These are phyloP conservation scores for Suillus alpinus DNA, from an alignment of 768 basidiomycete species.

Conservation along the genomic window DNA sequence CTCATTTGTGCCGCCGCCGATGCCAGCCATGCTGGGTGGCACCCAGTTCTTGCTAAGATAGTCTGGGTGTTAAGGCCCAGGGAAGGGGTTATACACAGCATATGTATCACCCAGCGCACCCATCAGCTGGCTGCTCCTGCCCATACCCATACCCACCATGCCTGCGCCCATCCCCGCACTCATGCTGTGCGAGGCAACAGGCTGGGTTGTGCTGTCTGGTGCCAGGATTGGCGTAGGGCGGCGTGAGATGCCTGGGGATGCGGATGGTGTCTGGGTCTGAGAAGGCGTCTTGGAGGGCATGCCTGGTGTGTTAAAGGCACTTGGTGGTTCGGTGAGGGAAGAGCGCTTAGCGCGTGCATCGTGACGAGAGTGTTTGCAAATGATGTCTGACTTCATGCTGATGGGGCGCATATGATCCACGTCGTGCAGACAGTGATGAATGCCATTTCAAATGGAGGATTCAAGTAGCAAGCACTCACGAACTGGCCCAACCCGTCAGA, in stretches of 20 bases:
- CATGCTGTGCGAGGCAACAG: slow-evolving; percentile 18
- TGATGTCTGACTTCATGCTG: slow-evolving; percentile 89
- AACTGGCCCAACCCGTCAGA: slow-evolving; percentile 95
- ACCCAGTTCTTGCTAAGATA: slow-evolving; percentile 54
- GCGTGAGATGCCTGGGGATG: slow-evolving; percentile 70
- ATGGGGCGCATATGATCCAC: slow-evolving; percentile 95
- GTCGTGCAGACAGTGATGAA: slow-evolving; percentile 34
- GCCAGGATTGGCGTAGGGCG: slow-evolving; percentile 46
- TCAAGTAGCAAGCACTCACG: slow-evolving; percentile 58
- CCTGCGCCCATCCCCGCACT: slow-evolving; percentile 6
- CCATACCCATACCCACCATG: not conserved
- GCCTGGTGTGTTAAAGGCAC: slow-evolving; percentile 63
- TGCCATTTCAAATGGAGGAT: slow-evolving; percentile 4
- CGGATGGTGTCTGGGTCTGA: slow-evolving; percentile 55
- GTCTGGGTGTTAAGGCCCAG: slow-evolving; percentile 76
- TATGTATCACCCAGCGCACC: slow-evolving; percentile 41
- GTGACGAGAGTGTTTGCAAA: slow-evolving; percentile 82
- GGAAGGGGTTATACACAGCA: slow-evolving; percentile 46
- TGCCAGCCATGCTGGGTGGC: slow-evolving; percentile 17
- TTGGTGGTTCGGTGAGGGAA: slow-evolving; percentile 19
- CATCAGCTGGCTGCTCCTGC: slow-evolving; percentile 49
- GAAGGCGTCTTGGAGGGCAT: slow-evolving; percentile 67
- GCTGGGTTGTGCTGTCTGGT: not conserved
- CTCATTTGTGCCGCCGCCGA: slow-evolving; percentile 40
- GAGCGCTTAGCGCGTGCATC: slow-evolving; percentile 60